These are phyloP conservation scores for Lantana camara DNA, from an alignment of 257 asterid species.

Conservation along the genomic window DNA sequence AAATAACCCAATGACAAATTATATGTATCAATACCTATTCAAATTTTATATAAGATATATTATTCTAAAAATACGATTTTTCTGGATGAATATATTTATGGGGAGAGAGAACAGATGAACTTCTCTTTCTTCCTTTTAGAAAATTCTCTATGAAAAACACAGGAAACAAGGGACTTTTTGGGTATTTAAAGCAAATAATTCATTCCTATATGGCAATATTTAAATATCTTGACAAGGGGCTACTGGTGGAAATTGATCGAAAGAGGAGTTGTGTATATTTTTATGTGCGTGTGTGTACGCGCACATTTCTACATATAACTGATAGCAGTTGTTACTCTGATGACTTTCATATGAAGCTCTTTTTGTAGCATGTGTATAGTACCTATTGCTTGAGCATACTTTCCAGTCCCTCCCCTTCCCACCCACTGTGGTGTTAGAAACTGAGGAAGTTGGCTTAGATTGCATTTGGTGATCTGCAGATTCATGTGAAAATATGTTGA, in stretches of 20 bases:
- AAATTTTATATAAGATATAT: slow-evolving; percentile 1
- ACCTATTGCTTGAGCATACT: not conserved
- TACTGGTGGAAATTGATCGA: no score
- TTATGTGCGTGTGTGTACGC: no score
- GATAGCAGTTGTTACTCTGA: no score
- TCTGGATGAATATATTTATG: not conserved
- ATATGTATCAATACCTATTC: not conserved
- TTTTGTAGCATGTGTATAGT: no score
- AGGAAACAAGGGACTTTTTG: not conserved
- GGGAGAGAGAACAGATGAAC: not conserved
- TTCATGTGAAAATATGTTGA: slow-evolving; percentile 78
- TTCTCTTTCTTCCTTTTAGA: no score
- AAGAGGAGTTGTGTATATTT: not conserved
- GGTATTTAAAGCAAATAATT: slow-evolving; percentile 1
- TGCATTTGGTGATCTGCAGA: slow-evolving; percentile 69
- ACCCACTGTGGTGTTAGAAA: no score
- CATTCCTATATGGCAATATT: not conserved
- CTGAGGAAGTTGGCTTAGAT: slow-evolving; percentile 15
- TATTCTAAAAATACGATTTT: slow-evolving; percentile 12
- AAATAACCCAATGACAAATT: not conserved
- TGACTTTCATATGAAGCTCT: no score
- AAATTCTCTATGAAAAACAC: not conserved
- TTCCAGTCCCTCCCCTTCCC: not conserved
- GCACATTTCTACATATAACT: no score
- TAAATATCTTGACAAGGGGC: slow-evolving; percentile 1